Evolutionary conservation across 495 filamentous ascomycete species (phyloP).

Genomic region (Pseudoneurospora amorphoporcata): DNA sequence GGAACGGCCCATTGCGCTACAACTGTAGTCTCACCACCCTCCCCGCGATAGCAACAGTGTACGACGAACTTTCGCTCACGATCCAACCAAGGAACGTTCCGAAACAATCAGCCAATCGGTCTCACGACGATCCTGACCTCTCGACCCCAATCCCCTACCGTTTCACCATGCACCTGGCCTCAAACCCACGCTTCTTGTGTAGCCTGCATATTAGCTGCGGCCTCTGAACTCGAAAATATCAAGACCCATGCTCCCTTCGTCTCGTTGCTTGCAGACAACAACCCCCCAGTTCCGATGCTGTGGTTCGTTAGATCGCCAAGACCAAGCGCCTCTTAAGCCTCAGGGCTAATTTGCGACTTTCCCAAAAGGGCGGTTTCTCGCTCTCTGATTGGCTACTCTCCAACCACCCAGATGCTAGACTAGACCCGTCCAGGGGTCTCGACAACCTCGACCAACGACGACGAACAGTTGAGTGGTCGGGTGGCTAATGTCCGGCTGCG

Average conservation of each 20-base stretch:
- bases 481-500: neutral
- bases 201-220: neutral
- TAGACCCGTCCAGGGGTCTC: neutral
- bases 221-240: neutral
- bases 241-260: neutral
- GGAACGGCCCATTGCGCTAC: neutral
- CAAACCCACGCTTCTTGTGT: neutral
- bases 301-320: neutral
- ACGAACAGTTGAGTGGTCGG: neutral
- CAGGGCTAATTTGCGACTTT: neutral
- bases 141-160: neutral
- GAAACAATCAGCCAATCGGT: neutral
- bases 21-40: neutral
- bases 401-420: neutral
- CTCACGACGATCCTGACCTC: neutral
- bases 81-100: neutral
- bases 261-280: neutral
- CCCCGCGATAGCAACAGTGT: neutral
- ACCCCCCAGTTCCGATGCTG: neutral
- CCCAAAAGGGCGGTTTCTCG: neutral
- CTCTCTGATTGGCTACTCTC: neutral
- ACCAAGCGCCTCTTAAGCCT: neutral
- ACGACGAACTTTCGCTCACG: neutral
- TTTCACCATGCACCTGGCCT: neutral
- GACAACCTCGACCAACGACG: neutral